phyloP scores from a whole-genome alignment of 1,139 yeast species.

The Candida sp. region DNA sequence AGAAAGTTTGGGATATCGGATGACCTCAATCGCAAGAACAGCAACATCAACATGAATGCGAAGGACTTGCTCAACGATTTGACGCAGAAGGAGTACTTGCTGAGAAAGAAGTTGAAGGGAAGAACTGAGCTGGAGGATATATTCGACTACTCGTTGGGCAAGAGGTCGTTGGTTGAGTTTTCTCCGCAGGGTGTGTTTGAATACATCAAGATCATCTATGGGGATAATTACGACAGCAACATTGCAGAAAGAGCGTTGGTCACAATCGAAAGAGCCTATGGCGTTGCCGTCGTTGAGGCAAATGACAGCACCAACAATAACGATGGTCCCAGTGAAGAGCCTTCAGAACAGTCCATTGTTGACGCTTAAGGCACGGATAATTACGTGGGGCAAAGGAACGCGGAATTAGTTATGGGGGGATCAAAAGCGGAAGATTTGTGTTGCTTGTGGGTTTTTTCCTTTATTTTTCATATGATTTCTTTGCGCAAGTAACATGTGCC shows the following conservation, averaged over 20 bases:
- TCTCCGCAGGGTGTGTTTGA: constrained; percentile 32
- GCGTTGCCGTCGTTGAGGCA: constrained; percentile 15
- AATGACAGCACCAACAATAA: constrained; percentile 2
- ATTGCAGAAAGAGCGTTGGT: constrained; percentile 24
- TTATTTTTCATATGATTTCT: neutral
- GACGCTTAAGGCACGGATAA: neutral
- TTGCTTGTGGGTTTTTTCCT: neutral
- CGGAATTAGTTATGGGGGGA: too few relatives aligned
- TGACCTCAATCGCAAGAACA: constrained; percentile 22
- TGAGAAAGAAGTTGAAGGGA: constrained; percentile 18
- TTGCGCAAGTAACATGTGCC: neutral
- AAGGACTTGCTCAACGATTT: constrained; percentile 33
- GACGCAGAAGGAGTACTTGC: constrained; percentile 36
- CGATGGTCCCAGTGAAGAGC: neutral
- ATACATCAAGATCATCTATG: constrained; percentile 31
- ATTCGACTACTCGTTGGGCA: constrained; percentile 35
- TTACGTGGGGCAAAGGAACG: too few relatives aligned
- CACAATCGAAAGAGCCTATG: constrained; percentile 33
- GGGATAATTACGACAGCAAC: constrained; percentile 24
- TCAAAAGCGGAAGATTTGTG: neutral
- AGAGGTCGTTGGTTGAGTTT: constrained; percentile 38
- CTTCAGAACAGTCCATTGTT: neutral
- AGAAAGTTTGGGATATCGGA: constrained; percentile 34
- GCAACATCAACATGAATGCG: constrained; percentile 26
- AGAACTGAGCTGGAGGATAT: constrained; percentile 18